phyloP scores from a whole-genome alignment of 2,329 filamentous ascomycete species.

The Penicillium sp. region DNA sequence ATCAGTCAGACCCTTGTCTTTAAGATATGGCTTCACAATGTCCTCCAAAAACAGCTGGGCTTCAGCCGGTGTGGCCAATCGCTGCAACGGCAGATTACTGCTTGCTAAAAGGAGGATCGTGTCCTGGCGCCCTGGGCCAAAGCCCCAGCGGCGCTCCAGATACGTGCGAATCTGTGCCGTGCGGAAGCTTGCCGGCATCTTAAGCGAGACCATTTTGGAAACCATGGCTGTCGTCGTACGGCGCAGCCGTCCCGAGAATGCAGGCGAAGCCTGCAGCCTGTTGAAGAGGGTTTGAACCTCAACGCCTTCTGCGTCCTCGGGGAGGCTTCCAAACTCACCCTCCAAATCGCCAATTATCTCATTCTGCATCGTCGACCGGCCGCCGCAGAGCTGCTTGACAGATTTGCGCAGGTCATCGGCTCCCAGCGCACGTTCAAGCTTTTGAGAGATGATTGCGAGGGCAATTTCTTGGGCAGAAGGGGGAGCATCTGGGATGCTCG shows the following conservation, averaged over 20 bases:
- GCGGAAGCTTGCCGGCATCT: background rate
- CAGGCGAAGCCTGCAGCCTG: background rate
- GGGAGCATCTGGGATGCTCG: constrained; percentile 22
- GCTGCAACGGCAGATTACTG: background rate
- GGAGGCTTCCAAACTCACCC: constrained; percentile 43
- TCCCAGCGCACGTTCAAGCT: constrained; percentile 3
- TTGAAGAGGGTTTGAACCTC: background rate
- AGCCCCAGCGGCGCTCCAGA: background rate
- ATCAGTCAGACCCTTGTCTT: background rate
- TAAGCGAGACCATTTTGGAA: constrained; percentile 2
- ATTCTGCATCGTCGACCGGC: constrained; percentile 46
- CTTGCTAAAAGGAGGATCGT: constrained; percentile 1
- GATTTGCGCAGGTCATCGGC: constrained; percentile 8
- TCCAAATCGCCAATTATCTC: constrained; percentile 49
- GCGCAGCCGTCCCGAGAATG: background rate
- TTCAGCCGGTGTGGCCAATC: background rate
- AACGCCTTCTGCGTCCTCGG: constrained; percentile 32
- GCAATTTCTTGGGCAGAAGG: constrained; percentile 25
- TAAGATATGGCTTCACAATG: constrained; percentile 2
- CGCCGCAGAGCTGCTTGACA: constrained; percentile 27
- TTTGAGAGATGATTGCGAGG: constrained; percentile 4
- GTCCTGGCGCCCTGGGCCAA: background rate
- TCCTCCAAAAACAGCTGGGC: background rate
- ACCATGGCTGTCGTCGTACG: background rate
- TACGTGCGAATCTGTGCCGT: background rate